Evolutionary conservation across 306 rosid genomes (phyloP).

Genomic region (Inga laurina): DNA sequence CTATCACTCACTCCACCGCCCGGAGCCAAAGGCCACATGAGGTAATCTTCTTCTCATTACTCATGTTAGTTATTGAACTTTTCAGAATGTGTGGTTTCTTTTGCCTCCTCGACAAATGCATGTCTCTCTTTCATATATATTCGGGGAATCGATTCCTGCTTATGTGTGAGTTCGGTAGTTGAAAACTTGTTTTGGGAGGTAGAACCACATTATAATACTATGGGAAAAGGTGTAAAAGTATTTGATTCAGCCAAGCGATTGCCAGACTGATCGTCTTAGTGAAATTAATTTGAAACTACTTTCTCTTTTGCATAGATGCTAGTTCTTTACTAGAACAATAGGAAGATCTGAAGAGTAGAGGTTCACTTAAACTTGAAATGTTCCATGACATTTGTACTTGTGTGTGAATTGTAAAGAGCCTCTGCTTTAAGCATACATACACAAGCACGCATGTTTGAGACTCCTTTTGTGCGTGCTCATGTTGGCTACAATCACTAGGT

Average conservation of each 20-base stretch:
- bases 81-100: neutral
- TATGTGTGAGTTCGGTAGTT: conserved; percentile 6
- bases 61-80: neutral
- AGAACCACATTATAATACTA: neutral
- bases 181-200: conserved; percentile 14
- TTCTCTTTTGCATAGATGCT: neutral
- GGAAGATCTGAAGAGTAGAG: neutral
- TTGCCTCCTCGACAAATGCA: conserved; percentile 23
- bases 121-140: neutral
- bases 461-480: neutral
- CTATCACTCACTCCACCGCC: conserved; percentile 43
- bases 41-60: conserved; percentile 16
- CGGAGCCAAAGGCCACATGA: conserved; percentile 15
- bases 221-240: neutral
- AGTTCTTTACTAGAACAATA: conserved; percentile 1
- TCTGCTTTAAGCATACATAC: neutral
- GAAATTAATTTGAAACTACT: neutral
- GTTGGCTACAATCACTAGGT: neutral
- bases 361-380: neutral
- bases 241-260: conserved; percentile 6
- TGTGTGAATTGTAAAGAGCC: neutral
- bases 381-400: neutral
- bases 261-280: neutral
- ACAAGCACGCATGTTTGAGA: neutral
- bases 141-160: conserved; percentile 22